A percentile compares a stretch with the other conserved stretches of the same genome.
These are phyloP conservation scores for Lactarius vividus DNA, from an alignment of 768 basidiomycete species.

Conservation along the genomic window DNA sequence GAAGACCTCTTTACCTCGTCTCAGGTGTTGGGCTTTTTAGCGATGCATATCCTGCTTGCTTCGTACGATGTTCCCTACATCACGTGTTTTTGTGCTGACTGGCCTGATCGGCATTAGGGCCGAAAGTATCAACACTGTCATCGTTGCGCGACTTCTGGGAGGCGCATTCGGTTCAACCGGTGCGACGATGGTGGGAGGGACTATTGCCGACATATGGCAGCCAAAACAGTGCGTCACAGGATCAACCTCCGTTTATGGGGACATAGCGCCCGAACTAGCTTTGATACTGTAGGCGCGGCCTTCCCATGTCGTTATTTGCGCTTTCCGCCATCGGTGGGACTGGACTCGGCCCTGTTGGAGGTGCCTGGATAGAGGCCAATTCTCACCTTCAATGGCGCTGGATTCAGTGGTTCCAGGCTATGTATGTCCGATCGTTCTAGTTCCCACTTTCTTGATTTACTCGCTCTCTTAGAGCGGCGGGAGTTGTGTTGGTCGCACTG, in stretches of 20 bases:
- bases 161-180: conserved; percentile 69
- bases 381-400: conserved; percentile 65
- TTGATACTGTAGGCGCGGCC: conserved; percentile 54
- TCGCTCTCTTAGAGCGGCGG: conserved; percentile 45
- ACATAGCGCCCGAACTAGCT: neutral
- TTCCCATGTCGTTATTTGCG: conserved; percentile 77
- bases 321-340: conserved; percentile 57
- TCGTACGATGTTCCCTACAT: conserved; percentile 34
- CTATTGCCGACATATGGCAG: conserved; percentile 66
- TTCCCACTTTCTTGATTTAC: conserved; percentile 7
- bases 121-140: conserved; percentile 56
- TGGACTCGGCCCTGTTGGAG: conserved; percentile 60
- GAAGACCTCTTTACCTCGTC: conserved; percentile 55
- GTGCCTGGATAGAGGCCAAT: conserved; percentile 67
- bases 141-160: conserved; percentile 60
- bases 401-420: conserved; percentile 81
- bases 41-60: conserved; percentile 48
- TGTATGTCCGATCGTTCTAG: conserved; percentile 38
- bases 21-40: conserved; percentile 48
- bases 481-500: conserved; percentile 48
- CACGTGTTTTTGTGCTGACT: neutral
- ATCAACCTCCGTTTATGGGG: neutral
- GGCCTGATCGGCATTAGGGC: conserved; percentile 32
- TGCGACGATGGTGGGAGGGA: conserved; percentile 73
- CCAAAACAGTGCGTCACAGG: conserved; percentile 48